These are phyloP conservation scores for Penicillium sp. DNA, from an alignment of 2,329 filamentous ascomycete genomes.

Conservation along the genomic window DNA sequence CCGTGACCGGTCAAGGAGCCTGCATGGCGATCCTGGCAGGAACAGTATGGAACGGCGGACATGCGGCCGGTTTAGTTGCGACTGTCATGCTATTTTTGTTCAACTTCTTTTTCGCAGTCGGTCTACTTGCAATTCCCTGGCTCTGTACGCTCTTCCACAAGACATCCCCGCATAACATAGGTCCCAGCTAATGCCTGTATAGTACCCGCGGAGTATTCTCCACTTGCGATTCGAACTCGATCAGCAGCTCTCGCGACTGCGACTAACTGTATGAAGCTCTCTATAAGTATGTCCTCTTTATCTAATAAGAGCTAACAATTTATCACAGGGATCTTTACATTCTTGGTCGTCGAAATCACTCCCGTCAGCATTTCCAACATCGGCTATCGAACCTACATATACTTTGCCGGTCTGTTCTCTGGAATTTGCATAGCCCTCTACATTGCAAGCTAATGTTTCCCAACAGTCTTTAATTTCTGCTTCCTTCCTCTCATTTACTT, in stretches of 20 bases:
- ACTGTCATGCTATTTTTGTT: slow-evolving; percentile 57
- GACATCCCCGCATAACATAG: neutral
- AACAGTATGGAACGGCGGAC: slow-evolving; percentile 45
- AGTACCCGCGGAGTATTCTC: slow-evolving; percentile 51
- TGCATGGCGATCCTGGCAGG: slow-evolving; percentile 54
- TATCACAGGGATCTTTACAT: slow-evolving; percentile 41
- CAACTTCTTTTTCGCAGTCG: slow-evolving; percentile 57
- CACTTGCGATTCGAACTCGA: slow-evolving; percentile 52
- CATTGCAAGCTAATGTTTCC: neutral
- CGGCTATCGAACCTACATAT: slow-evolving; percentile 26
- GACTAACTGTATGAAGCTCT: slow-evolving; percentile 48
- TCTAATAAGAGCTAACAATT: neutral
- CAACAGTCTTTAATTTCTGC: slow-evolving; percentile 46
- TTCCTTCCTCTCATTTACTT: slow-evolving; percentile 55
- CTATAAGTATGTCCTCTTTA: neutral
- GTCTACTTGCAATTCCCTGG: slow-evolving; percentile 50
- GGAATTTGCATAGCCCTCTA: neutral
- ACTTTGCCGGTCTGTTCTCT: neutral
- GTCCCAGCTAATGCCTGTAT: slow-evolving; percentile 27
- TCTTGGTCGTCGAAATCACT: slow-evolving; percentile 28
- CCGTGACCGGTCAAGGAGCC: slow-evolving; percentile 53
- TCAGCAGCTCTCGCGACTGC: slow-evolving; percentile 53
- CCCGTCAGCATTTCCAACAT: slow-evolving; percentile 27
- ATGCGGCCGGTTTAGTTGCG: slow-evolving; percentile 45
- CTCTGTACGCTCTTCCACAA: slow-evolving; percentile 25